Percentiles rank a stretch among this genome's conserved stretches.
phyloP scores from a whole-genome alignment of 441 rosid species.

The Gossypium davidsonii region DNA sequence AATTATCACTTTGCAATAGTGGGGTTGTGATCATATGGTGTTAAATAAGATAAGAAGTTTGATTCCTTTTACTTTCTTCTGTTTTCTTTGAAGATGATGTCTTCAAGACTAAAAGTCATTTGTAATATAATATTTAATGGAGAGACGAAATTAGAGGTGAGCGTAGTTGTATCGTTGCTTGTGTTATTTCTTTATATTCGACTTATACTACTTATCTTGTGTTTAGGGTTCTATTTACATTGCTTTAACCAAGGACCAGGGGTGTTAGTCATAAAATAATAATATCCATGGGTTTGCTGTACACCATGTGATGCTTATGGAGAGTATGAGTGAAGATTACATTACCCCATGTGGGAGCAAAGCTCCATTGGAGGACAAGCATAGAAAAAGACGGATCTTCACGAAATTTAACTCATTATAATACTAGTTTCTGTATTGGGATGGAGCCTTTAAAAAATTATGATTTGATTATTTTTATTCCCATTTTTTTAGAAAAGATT shows the following conservation, averaged over 20 bases:
- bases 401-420: neutral
- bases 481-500: too few relatives aligned
- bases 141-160: neutral
- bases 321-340: slow-evolving; percentile 27
- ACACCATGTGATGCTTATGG: slow-evolving; percentile 32
- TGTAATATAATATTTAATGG: slow-evolving; percentile 3
- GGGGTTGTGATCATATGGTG: neutral
- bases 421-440: neutral
- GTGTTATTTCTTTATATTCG: neutral
- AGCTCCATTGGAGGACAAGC: neutral
- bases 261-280: neutral
- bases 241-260: neutral
- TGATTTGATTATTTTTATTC: too few relatives aligned
- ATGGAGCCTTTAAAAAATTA: slow-evolving; percentile 28
- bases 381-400: neutral
- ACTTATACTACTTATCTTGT: too few relatives aligned
- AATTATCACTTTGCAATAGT: neutral
- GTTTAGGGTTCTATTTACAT: neutral
- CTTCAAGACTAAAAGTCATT: neutral
- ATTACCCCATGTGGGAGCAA: slow-evolving; percentile 24
- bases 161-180: neutral
- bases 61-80: neutral
- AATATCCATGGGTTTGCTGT: slow-evolving; percentile 23
- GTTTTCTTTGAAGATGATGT: slow-evolving; percentile 3
- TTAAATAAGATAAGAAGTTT: neutral